Base-by-base conservation (phyloP, 2,329 filamentous ascomycete species). In the Alternaria sp. region DNA sequence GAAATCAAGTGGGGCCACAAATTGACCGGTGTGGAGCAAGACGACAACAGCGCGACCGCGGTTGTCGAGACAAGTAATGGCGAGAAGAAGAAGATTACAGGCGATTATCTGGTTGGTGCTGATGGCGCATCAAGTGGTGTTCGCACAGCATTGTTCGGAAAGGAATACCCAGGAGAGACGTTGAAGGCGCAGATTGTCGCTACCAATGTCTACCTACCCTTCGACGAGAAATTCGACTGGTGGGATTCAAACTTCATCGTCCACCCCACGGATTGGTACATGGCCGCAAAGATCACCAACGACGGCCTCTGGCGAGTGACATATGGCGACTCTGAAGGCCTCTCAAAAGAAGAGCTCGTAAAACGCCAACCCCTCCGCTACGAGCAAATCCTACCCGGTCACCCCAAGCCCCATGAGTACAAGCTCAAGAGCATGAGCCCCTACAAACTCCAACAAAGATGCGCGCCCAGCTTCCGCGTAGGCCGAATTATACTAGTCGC, bases 281-380 rank as follows among this genome's bases (percentile, higher is more conserved):
- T 90, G 87, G 87, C 87, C 2, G 88, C 88, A 3, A 84, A 82
- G 45, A 87, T 90, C 65, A 87, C 84, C 1, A 79, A 78, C 3
- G 87, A 89, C 58, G 87, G 87, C 0, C 76, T 90, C 10, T 90
- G 88, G 80, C 85, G 88, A 14, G 85, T 90, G 37, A 88, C 88
- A 0, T 90, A 90, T 69, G 88, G 87, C 56, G 89, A 90, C 67
- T 78, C 78, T 1, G 80, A 83, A 0, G 85, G 84, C 2, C 81
- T 90, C 12, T 84, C 83, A 0, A 78, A 74, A 37, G 87, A 88
- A 11, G 81, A 90, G 73, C 82, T 88, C 58, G 75, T 82, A 26
- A 81, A 80, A 25, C 83, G 87, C 6, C 87, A 87, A 66, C 83
- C 86, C 2, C 76, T 76, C 64, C 88, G 87, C 62, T 90, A 86